phyloP scores from a whole-genome alignment of 1,284 basidiomycete genomes.

The Peniophora sp. region DNA sequence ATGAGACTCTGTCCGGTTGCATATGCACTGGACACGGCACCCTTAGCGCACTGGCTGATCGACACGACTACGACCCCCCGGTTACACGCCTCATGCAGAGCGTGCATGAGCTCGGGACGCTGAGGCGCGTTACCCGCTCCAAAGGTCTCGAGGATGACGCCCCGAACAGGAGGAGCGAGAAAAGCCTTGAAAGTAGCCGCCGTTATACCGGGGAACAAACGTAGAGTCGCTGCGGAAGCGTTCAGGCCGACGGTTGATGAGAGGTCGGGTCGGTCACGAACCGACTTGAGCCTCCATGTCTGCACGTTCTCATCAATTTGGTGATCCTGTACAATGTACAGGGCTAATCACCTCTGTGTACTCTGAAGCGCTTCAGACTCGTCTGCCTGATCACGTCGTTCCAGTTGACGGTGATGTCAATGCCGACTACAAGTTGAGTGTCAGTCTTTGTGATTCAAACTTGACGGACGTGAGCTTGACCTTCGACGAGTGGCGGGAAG shows the following conservation, averaged over 20 bases:
- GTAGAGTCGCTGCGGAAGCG: constrained; percentile 49
- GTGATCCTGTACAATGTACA: constrained; percentile 2
- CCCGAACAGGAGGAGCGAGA: constrained; percentile 60
- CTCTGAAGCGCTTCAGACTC: constrained; percentile 66
- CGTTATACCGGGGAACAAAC: constrained; percentile 85
- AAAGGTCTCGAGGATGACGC: constrained; percentile 84
- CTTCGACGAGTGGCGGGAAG: constrained; percentile 77
- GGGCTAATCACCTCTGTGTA: constrained; percentile 57
- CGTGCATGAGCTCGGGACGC: constrained; percentile 56
- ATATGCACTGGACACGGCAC: constrained; percentile 74
- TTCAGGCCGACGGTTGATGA: not conserved
- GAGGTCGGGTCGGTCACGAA: constrained; percentile 21
- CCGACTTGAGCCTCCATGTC: constrained; percentile 77
- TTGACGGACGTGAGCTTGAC: constrained; percentile 26
- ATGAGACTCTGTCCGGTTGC: constrained; percentile 74
- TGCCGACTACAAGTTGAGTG: constrained; percentile 59
- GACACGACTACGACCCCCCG: constrained; percentile 85
- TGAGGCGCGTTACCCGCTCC: constrained; percentile 85
- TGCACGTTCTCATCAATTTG: constrained; percentile 20
- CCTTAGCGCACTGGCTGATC: constrained; percentile 85
- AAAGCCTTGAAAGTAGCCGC: constrained; percentile 66
- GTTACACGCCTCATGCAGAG: constrained; percentile 73
- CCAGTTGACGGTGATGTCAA: constrained; percentile 86
- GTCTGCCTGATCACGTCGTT: constrained; percentile 76
- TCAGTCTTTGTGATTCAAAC: constrained; percentile 1